Base-by-base conservation (phyloP, 2,329 filamentous ascomycete genomes). In the Alternaria novae-zelandiae region DNA sequence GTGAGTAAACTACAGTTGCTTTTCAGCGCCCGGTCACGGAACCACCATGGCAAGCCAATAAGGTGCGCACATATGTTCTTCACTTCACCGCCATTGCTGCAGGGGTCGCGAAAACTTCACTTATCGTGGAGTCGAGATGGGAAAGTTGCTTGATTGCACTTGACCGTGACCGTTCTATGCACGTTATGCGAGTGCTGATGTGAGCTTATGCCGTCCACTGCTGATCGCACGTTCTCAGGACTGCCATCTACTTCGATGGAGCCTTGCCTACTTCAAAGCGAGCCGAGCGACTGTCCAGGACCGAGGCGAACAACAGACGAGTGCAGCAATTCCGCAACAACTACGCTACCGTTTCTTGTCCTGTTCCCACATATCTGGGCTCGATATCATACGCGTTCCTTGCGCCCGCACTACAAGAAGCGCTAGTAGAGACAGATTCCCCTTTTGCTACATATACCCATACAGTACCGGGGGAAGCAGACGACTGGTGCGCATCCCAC, bases 221-320 rank as follows among this genome's bases (percentile, higher is more conserved):
- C 72, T 74, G 61, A 74, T 63, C 25, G 44, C 49, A 41, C 55
- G 25, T 45, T 64, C 17, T 45, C 49, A 78, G 77, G 59, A 70
- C 87, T 61, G 88, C 85, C 50, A 91, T 97, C 57, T 94, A 91
- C 76, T 97, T 98, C 72, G 95, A 98, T 78, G 94, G 94, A 13
- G 90, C 88, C 59, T 84, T 98, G 1, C 95, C 95, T 0, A 62
- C 77, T 0, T 79, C 83, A 5, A 97, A 97, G 75, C 84, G 85
- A 32, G 76, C 81, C 0, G 87, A 88, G 7, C 87, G 93, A 5
- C 80, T 89, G 54, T 78, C 85, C 10, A 86, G 93, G 32, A 83
- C 91, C 36, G 82, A 88, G 54, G 84, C 83, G 20, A 87, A 84
- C 21, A 87, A 90, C 8, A 80, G 81, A 5, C 84, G 87, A 21